These are phyloP conservation scores for Verticillium isaacii DNA, from an alignment of 2,329 filamentous ascomycete species.

Conservation along the genomic window DNA sequence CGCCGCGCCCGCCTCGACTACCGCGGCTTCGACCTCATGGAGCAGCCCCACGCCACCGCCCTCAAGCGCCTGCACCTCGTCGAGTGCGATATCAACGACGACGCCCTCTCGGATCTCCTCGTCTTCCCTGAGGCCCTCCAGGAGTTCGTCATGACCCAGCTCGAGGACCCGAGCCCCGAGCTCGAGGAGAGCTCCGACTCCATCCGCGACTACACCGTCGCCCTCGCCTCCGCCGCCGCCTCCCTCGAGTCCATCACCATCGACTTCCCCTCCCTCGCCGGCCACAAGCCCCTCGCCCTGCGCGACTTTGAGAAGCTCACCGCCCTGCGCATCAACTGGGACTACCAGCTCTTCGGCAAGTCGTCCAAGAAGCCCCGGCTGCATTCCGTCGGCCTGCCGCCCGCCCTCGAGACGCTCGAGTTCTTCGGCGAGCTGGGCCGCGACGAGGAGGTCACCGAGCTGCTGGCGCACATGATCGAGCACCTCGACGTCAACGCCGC, in stretches of 20 bases:
- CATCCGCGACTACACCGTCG: conserved; percentile 40
- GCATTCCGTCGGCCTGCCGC: conserved; percentile 41
- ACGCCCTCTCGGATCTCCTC: conserved; percentile 28
- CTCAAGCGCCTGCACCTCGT: conserved; percentile 38
- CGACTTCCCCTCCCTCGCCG: conserved; percentile 34
- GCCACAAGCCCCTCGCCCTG: conserved; percentile 35
- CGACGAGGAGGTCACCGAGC: conserved; percentile 41
- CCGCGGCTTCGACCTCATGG: conserved; percentile 41
- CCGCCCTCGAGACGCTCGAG: conserved; percentile 38
- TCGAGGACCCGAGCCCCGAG: conserved; percentile 30
- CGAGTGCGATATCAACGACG: conserved; percentile 46
- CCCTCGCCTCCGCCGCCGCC: conserved; percentile 33
- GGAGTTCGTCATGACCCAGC: conserved; percentile 43
- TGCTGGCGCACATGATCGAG: conserved; percentile 35
- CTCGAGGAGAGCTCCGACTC: conserved; percentile 43
- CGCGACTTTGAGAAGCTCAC: conserved; percentile 36
- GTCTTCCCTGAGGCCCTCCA: conserved; percentile 38
- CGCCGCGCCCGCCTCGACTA: conserved; percentile 39
- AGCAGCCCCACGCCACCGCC: conserved; percentile 41
- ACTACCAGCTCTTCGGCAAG: conserved; percentile 43
- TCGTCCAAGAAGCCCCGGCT: conserved; percentile 38
- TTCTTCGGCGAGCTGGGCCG: conserved; percentile 40
- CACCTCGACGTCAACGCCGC: conserved; percentile 29
- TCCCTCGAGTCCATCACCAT: conserved; percentile 40
- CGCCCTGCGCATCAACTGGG: conserved; percentile 37